Conservation (phyloP, 495 filamentous ascomycete genomes). For the Parathielavia hyrcaniae region DNA sequence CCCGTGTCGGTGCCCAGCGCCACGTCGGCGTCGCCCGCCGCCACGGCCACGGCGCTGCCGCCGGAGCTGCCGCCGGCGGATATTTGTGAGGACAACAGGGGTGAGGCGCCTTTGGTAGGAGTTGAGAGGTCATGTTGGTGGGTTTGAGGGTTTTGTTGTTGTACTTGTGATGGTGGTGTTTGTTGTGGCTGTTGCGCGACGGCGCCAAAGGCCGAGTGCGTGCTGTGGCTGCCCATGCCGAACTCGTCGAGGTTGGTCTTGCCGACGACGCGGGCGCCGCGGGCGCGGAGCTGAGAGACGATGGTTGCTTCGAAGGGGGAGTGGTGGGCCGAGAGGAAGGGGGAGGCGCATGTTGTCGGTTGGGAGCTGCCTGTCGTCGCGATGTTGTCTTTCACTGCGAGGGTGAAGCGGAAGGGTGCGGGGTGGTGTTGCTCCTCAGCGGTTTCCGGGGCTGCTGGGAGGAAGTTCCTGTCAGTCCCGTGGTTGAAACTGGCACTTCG, state of each 20-base stretch:
- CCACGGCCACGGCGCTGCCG: slow-evolving; percentile 84
- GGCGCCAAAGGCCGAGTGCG: slow-evolving; percentile 63
- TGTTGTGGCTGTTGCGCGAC: slow-evolving; percentile 39
- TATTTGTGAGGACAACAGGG: background rate
- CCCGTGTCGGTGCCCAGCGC: slow-evolving; percentile 94
- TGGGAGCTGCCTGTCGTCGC: slow-evolving; percentile 61
- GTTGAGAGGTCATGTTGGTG: background rate
- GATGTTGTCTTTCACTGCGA: slow-evolving; percentile 90
- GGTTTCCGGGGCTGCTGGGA: background rate
- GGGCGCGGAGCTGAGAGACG: slow-evolving; percentile 54
- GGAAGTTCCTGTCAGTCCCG: background rate
- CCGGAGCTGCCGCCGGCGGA: slow-evolving; percentile 92
- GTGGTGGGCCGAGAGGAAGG: slow-evolving; percentile 59
- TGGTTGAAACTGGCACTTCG: background rate
- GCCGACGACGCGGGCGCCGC: slow-evolving; percentile 60
- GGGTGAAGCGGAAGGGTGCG: slow-evolving; percentile 23
- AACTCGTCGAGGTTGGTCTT: slow-evolving; percentile 97
- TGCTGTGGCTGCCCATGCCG: slow-evolving; percentile 93
- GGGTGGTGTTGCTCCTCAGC: background rate
- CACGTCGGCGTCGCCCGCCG: slow-evolving; percentile 60
- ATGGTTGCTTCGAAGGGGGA: slow-evolving; percentile 85
- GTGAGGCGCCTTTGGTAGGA: too few species aligned
- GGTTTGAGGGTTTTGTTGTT: background rate
- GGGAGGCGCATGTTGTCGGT: slow-evolving; percentile 76
- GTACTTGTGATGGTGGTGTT: background rate